Conservation (phyloP, 495 filamentous ascomycete genomes). For the Penicillium malachiteum region DNA sequence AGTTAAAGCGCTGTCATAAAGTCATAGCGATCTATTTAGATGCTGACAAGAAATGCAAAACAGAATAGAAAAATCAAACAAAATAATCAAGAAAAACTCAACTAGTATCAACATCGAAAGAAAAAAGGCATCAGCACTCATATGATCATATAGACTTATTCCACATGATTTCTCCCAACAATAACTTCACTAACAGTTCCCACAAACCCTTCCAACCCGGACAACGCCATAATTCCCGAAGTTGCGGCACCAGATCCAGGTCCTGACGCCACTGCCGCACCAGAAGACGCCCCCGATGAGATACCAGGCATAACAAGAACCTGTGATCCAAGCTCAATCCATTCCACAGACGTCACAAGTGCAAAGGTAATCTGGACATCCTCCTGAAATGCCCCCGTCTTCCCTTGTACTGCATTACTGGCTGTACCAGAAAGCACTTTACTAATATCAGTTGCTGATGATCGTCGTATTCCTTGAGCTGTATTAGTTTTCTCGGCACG, state of each 20-base stretch:
- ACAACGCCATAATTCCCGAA: slow-evolving; percentile 7
- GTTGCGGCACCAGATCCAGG: slow-evolving; percentile 7
- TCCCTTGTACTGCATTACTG: slow-evolving; percentile 6
- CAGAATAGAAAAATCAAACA: no score
- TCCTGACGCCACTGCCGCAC: slow-evolving; percentile 24
- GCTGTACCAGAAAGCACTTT: slow-evolving; percentile 19
- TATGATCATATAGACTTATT: neutral
- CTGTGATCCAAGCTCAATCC: slow-evolving; percentile 76
- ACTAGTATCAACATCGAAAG: no score
- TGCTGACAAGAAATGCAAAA: no score
- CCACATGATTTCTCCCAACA: slow-evolving; percentile 14
- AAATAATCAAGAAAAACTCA: no score
- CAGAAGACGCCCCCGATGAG: slow-evolving; percentile 34
- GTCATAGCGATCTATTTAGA: no score
- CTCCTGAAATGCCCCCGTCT: slow-evolving; percentile 25
- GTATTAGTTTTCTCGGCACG: slow-evolving; percentile 8
- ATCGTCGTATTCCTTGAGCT: neutral
- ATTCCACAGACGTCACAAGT: slow-evolving; percentile 74
- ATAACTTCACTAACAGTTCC: slow-evolving; percentile 43
- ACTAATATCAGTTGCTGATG: slow-evolving; percentile 23
- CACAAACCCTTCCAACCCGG: slow-evolving; percentile 51
- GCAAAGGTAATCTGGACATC: slow-evolving; percentile 70
- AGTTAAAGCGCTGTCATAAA: no score
- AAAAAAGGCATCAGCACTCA: no score
- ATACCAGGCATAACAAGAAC: slow-evolving; percentile 75